Percentiles rank a stretch among this genome's conserved stretches.
phyloP scores from a whole-genome alignment of 1,284 basidiomycete genomes.

The Puccinia brachypodii region DNA sequence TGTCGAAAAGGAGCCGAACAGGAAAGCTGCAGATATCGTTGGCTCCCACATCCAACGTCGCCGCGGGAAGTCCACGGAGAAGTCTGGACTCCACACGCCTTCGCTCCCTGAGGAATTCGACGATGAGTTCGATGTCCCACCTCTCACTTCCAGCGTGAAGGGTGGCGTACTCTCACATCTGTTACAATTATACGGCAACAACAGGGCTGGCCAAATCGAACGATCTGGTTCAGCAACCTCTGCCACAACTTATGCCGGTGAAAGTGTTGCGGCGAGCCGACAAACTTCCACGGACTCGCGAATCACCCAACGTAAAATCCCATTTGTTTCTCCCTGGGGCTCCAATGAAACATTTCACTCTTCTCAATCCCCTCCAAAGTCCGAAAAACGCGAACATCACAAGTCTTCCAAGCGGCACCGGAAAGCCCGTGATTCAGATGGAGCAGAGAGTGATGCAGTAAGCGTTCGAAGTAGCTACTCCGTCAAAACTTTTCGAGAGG shows the following conservation, averaged over 20 bases:
- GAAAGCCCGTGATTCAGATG: slow-evolving; percentile 39
- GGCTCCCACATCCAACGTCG: slow-evolving; percentile 38
- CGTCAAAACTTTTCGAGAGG: slow-evolving; percentile 26
- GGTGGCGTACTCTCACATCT: slow-evolving; percentile 46
- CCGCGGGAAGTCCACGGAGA: slow-evolving; percentile 8
- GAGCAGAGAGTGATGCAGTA: slow-evolving; percentile 15
- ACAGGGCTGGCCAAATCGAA: slow-evolving; percentile 11
- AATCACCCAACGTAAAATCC: neutral
- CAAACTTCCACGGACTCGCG: slow-evolving; percentile 31
- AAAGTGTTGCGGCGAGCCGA: slow-evolving; percentile 41
- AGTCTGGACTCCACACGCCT: neutral
- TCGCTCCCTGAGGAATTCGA: neutral
- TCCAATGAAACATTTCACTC: neutral
- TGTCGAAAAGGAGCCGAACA: slow-evolving; percentile 29
- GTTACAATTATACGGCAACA: slow-evolving; percentile 36
- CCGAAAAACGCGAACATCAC: neutral
- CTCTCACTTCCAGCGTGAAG: neutral
- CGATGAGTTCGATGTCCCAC: slow-evolving; percentile 12
- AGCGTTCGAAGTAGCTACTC: slow-evolving; percentile 25
- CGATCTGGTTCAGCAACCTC: slow-evolving; percentile 35
- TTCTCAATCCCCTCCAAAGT: neutral
- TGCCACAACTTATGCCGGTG: slow-evolving; percentile 27
- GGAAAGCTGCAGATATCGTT: slow-evolving; percentile 30
- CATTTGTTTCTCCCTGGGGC: slow-evolving; percentile 14
- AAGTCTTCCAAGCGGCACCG: slow-evolving; percentile 16